Base-by-base conservation (phyloP, 2,329 filamentous ascomycete species). In the Onygenales sp. region DNA sequence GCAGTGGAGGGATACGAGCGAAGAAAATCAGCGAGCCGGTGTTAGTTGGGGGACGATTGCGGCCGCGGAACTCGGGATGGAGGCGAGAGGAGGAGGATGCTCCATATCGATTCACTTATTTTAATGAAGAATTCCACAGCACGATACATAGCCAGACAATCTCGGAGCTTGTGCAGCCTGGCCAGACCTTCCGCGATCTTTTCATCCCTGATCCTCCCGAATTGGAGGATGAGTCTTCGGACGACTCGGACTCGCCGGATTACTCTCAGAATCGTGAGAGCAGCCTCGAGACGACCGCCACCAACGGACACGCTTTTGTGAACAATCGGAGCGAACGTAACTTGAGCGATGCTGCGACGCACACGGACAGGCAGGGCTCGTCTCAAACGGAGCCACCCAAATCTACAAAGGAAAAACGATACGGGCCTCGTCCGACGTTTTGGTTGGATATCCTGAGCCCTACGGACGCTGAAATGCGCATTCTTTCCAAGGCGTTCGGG, bases 61-160 rank as follows among this genome's bases (percentile, higher is more conserved):
- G 93, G 5, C 90, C 91, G 10, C 83, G 88, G 41, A 84, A 87
- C 58, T 81, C 80, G 60, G 81, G 81, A 11, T 98, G 92, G 92
- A 92, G 89, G 67, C 82, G 86, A 41, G 84, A 88, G 51, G 88
- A 93, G 58, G 91, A 95, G 56, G 92, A 96, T 59, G 83, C 86
- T 0, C 93, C 93, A 0, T 97, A 94, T 68, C 82, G 93, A 31
- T 98, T 96, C 68, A 97, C 93, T 0, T 98, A 98, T 69, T 98
- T 98, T 78, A 97, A 97, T 69, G 93, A 97, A 66, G 89, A 95
- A 58, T 89, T 97, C 53, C 86, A 89, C 63, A 94, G 88, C 68
- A 98, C 93, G 0, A 94, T 98, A 57, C 93, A 98, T 69, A 93
- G 90, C 56, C 89, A 95, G 69, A 93, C 87, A 0, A 95, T 98